Evolutionary conservation across 257 asterid genomes (phyloP).

Genomic region (Echium plantagineum): DNA sequence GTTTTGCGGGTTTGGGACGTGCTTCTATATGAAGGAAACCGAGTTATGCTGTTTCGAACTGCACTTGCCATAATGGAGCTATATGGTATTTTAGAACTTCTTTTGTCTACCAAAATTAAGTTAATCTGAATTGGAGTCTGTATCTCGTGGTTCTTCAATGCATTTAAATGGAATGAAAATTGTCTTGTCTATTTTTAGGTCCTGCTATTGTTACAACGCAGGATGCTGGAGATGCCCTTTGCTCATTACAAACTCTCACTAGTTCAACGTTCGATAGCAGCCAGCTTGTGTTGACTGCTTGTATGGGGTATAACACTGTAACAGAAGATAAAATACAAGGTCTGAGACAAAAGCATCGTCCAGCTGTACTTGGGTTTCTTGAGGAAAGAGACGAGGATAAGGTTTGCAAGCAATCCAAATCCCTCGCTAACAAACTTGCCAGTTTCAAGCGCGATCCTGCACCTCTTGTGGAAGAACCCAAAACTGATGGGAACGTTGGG

Average conservation of each 20-base stretch:
- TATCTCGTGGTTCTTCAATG: not conserved
- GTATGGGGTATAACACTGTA: constrained; percentile 69
- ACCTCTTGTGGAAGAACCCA: not conserved
- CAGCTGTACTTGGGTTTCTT: constrained; percentile 44
- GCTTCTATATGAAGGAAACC: constrained; percentile 87
- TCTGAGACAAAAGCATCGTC: constrained; percentile 67
- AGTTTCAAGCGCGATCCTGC: constrained; percentile 55
- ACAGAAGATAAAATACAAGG: constrained; percentile 57
- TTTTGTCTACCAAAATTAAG: not conserved
- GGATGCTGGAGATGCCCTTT: constrained; percentile 87
- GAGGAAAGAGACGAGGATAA: constrained; percentile 61
- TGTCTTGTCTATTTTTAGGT: constrained; percentile 34
- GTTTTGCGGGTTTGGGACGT: constrained; percentile 98
- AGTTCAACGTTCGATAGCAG: constrained; percentile 93
- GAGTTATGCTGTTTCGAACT: constrained; percentile 88
- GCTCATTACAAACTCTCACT: constrained; percentile 60
- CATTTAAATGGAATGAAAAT: no score
- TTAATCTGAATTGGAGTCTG: not conserved
- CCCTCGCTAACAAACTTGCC: constrained; percentile 72
- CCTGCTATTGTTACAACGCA: constrained; percentile 73
- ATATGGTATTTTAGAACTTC: constrained; percentile 42
- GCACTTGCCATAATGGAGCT: constrained; percentile 92
- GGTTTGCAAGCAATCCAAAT: constrained; percentile 53
- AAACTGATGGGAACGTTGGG: constrained; percentile 39
- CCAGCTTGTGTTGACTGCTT: constrained; percentile 91